Evolutionary conservation across 2,329 filamentous ascomycete species (phyloP).

Genomic region (Ploettnerulaceae sp.): DNA sequence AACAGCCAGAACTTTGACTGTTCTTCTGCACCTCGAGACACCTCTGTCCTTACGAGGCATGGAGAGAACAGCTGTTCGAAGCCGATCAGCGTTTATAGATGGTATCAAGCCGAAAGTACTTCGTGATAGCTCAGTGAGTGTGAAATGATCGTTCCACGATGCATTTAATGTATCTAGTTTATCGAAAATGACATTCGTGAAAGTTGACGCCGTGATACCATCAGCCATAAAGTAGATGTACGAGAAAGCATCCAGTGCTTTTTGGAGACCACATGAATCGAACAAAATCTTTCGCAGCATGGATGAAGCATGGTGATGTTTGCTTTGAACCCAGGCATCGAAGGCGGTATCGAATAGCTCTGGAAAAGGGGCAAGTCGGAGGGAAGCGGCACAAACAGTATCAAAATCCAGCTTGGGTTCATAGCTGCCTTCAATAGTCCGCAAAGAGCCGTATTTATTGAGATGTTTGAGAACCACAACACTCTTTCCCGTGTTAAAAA

Average conservation of each 20-base stretch:
- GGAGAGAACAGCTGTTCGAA: slow-evolving; percentile 53
- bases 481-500: slow-evolving; percentile 86
- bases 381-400: slow-evolving; percentile 45
- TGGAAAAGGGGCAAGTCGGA: slow-evolving; percentile 60
- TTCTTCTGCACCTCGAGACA: slow-evolving; percentile 46
- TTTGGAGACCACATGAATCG: slow-evolving; percentile 60
- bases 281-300: slow-evolving; percentile 64
- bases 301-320: slow-evolving; percentile 64
- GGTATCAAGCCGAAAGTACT: slow-evolving; percentile 56
- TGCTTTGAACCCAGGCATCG: slow-evolving; percentile 69
- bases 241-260: slow-evolving; percentile 61
- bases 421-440: slow-evolving; percentile 31
- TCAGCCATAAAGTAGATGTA: slow-evolving; percentile 73
- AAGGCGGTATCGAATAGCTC: slow-evolving; percentile 71
- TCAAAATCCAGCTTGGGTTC: slow-evolving; percentile 53
- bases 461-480: slow-evolving; percentile 77
- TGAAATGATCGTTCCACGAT: slow-evolving; percentile 76
- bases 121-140: slow-evolving; percentile 72
- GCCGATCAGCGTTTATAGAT: slow-evolving; percentile 53
- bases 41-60: slow-evolving; percentile 38
- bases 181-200: slow-evolving; percentile 68
- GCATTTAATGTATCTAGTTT: slow-evolving; percentile 59
- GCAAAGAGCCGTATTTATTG: slow-evolving; percentile 44
- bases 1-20: slow-evolving; percentile 57
- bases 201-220: slow-evolving; percentile 59